Evolutionary conservation across 352 stramenopile species (phyloP), one percentile per base, ranked within the genome.

Genomic region (Phytophthora idaei): DNA sequence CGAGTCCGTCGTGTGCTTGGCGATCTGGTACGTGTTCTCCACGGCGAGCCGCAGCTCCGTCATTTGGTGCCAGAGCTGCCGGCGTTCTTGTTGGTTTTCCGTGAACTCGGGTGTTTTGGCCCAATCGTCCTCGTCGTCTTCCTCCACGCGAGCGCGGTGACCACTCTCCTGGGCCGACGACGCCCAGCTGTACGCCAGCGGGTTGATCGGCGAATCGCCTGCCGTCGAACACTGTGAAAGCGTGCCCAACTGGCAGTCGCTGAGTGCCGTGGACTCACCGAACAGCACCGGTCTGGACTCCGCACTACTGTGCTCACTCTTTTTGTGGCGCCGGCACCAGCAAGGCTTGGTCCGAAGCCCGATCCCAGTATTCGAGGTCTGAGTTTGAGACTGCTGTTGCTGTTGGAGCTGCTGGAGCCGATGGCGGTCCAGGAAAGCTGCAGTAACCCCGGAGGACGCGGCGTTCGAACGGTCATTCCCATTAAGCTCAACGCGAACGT

Each of bases 1-100:
- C 14, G 67, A 73, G 12, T 78, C 71, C 25, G 71, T 78, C 31
- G 71, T 83, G 51, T 73, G 62, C 56, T 80, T 80, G 51, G 69
- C 69, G 32, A 77, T 69, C 36, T 76, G 69, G 48, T 83, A 83
- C 49, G 76, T 78, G 61, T 80, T 77, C 60, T 83, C 76, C 45
- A 74, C 76, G 2, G 76, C 73, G 31, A 80, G 63, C 2, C 71
- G 73, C 57, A 83, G 67, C 64, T 81, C 64, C 28, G 71, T 72
- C 73, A 83, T 83, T 49, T 83, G 76, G 31, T 78, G 56, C 60
- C 71, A 78, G 9, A 78, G 71, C 4, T 69, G 53, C 46, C 57
- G 62, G 25, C 67, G 71, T 17, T 69, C 42, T 27, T 63, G 66
- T 28, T 78, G 71, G n/a, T 49, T 69, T 1, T 78, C 57, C 8